Percentiles rank a stretch among this genome's conserved stretches.
phyloP scores from a whole-genome alignment of 2,329 filamentous ascomycete species.

The Zasmidium angulare region DNA sequence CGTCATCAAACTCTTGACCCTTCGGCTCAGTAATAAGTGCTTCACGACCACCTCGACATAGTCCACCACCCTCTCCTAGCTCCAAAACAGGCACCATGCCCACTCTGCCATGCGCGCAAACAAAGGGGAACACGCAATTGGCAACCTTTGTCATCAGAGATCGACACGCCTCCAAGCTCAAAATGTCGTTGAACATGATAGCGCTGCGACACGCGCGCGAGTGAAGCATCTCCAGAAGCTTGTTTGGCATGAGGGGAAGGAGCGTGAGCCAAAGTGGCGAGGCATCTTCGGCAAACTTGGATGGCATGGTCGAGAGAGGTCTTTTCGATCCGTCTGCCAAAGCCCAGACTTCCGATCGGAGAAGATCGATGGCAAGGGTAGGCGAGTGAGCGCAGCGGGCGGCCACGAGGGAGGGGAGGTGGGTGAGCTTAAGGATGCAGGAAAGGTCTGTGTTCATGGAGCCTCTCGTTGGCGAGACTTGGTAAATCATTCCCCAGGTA shows the following conservation, averaged over 20 bases:
- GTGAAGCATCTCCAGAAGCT: constrained; percentile 70
- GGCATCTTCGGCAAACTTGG: constrained; percentile 1
- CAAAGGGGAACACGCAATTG: constrained; percentile 70
- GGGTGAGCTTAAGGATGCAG: constrained; percentile 45
- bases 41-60: too few relatives aligned
- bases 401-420: constrained; percentile 69
- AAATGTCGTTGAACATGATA: constrained; percentile 80
- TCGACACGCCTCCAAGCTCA: constrained; percentile 60
- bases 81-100: constrained; percentile 49
- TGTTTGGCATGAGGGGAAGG: constrained; percentile 16
- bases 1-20: too few relatives aligned
- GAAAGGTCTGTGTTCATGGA: not conserved
- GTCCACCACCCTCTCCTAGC: constrained; percentile 4
- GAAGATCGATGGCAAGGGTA: constrained; percentile 67
- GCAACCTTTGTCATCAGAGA: constrained; percentile 59
- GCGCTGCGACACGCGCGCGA: constrained; percentile 76
- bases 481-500: constrained; percentile 72
- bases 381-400: constrained; percentile 76
- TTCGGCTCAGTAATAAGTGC: too few relatives aligned
- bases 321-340: constrained; percentile 47
- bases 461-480: not conserved
- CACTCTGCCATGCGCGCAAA: constrained; percentile 73
- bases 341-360: constrained; percentile 74
- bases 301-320: not conserved
- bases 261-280: constrained; percentile 13